These are phyloP conservation scores for Evernia prunastri DNA, from an alignment of 495 filamentous ascomycete species.

Conservation along the genomic window DNA sequence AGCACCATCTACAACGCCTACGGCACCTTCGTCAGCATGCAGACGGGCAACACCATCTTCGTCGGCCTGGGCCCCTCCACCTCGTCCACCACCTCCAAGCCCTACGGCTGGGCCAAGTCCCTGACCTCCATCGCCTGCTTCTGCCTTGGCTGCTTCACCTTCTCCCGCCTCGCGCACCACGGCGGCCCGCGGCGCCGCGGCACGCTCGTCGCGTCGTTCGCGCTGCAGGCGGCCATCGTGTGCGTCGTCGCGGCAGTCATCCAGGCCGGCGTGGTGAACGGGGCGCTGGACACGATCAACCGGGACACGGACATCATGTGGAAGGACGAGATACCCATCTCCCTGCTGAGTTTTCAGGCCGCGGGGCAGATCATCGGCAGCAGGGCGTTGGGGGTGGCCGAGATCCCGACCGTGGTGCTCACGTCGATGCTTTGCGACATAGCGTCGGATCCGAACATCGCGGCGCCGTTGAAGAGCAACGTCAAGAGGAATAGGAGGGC, in stretches of 20 bases:
- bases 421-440: slow-evolving; percentile 67
- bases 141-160: slow-evolving; percentile 48
- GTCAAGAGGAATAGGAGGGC: slow-evolving; percentile 59
- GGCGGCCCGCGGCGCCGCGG: slow-evolving; percentile 41
- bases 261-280: slow-evolving; percentile 40
- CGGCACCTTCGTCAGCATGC: slow-evolving; percentile 51
- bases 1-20: slow-evolving; percentile 50
- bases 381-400: slow-evolving; percentile 56
- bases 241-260: slow-evolving; percentile 54
- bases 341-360: slow-evolving; percentile 62
- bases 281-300: slow-evolving; percentile 29
- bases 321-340: slow-evolving; percentile 49
- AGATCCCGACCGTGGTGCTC: slow-evolving; percentile 68
- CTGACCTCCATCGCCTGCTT: slow-evolving; percentile 53
- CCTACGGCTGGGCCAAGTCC: slow-evolving; percentile 59
- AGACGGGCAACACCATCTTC: slow-evolving; percentile 62
- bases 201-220: slow-evolving; percentile 50
- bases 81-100: slow-evolving; percentile 40
- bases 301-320: slow-evolving; percentile 32
- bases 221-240: slow-evolving; percentile 50
- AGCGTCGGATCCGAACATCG: slow-evolving; percentile 51
- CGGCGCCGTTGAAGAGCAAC: slow-evolving; percentile 43
- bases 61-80: slow-evolving; percentile 54
- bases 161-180: slow-evolving; percentile 35
- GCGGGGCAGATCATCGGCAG: slow-evolving; percentile 63